phyloP scores from a whole-genome alignment of 1,284 basidiomycete species.

The Boletus semigastroideus region DNA sequence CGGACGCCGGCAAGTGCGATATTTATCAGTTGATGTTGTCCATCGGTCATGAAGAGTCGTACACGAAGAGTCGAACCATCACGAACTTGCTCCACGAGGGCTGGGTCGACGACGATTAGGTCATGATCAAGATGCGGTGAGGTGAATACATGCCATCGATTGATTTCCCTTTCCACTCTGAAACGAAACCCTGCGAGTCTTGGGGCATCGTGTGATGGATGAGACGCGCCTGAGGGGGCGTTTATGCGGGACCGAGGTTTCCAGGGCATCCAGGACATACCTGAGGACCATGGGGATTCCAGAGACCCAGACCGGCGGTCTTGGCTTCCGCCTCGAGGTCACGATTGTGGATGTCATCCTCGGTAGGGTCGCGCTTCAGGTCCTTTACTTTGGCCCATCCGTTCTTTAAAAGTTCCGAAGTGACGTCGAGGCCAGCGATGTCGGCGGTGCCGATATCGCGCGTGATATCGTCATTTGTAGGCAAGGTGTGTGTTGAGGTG shows the following conservation, averaged over 20 bases:
- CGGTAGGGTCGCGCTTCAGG: conserved; percentile 70
- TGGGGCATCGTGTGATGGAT: conserved; percentile 88
- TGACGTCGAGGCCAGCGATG: conserved; percentile 70
- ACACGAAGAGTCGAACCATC: conserved; percentile 92
- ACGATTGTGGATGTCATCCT: conserved; percentile 74
- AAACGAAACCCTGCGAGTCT: conserved; percentile 87
- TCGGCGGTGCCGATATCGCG: conserved; percentile 79
- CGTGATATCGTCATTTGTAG: conserved; percentile 64
- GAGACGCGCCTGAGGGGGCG: conserved; percentile 55
- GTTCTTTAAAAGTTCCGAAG: conserved; percentile 74
- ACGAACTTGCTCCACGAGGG: conserved; percentile 90
- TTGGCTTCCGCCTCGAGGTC: conserved; percentile 82
- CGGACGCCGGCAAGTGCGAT: conserved; percentile 86
- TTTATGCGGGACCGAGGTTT: background rate
- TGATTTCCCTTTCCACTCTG: conserved; percentile 87
- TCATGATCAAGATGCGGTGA: background rate
- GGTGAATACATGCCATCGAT: conserved; percentile 66
- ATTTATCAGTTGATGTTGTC: conserved; percentile 86
- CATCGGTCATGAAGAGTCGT: conserved; percentile 84
- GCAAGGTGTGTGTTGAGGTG: conserved; percentile 71
- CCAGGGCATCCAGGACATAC: conserved; percentile 39
- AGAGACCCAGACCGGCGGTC: conserved; percentile 76
- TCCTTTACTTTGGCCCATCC: conserved; percentile 96
- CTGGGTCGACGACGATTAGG: conserved; percentile 39
- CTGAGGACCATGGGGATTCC: conserved; percentile 83